Evolutionary conservation across 1,139 yeast species (phyloP).

Genomic region (Magnusiomyces sp.): DNA sequence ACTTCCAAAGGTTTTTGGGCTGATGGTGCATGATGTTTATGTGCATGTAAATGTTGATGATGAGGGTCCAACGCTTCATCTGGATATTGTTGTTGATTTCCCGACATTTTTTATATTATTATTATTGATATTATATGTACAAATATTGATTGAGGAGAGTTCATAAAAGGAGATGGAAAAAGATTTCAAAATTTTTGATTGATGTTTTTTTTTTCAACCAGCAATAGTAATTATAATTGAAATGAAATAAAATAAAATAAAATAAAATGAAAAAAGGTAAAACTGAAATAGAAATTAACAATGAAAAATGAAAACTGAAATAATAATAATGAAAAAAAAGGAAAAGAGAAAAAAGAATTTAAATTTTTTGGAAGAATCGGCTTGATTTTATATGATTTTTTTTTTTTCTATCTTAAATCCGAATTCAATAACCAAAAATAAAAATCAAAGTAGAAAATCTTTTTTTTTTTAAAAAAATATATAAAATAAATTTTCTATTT

Average conservation of each 20-base stretch:
- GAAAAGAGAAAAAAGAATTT: slow-evolving; percentile 22
- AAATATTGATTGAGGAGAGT: background rate
- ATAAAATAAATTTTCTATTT: too few relatives aligned
- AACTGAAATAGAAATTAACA: too few relatives aligned
- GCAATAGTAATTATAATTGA: background rate
- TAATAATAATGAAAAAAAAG: slow-evolving; percentile 23
- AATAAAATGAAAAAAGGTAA: slow-evolving; percentile 2
- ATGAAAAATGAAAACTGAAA: too few relatives aligned
- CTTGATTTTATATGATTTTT: background rate
- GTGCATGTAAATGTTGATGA: slow-evolving; percentile 26
- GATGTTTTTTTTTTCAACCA: background rate
- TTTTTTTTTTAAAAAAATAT: too few relatives aligned
- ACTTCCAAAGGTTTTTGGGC: slow-evolving; percentile 23
- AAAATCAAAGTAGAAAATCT: too few relatives aligned
- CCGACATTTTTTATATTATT: background rate
- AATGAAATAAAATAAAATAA: background rate
- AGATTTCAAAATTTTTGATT: background rate
- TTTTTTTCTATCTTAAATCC: background rate
- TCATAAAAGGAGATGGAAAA: background rate
- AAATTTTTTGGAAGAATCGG: background rate
- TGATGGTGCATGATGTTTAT: slow-evolving; percentile 21
- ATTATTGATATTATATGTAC: background rate
- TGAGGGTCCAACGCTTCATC: slow-evolving; percentile 11
- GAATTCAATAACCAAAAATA: too few relatives aligned
- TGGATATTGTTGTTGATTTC: background rate